Percentiles rank a stretch among this genome's conserved stretches.
Evolutionary conservation across 2,329 filamentous ascomycete genomes (phyloP).

Genomic region (Dactylonectria estremocensis): DNA sequence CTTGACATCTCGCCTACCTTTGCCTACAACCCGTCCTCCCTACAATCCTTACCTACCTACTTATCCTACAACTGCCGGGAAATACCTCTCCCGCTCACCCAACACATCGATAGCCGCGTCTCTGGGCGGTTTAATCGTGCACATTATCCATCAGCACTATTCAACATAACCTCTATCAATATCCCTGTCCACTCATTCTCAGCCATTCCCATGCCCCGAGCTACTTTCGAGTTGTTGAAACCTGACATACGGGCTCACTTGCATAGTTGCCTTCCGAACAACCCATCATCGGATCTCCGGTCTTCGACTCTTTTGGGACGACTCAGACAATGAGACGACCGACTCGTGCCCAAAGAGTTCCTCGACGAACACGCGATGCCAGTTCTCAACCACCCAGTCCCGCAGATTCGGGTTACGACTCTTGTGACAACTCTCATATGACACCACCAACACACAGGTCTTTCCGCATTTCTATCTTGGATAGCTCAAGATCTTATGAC

Average conservation of each 20-base stretch:
- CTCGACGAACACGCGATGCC: slow-evolving; percentile 21
- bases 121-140: slow-evolving; percentile 19
- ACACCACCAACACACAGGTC: slow-evolving; percentile 16
- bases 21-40: slow-evolving; percentile 36
- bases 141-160: slow-evolving; percentile 32
- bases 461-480: slow-evolving; percentile 29
- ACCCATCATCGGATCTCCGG: not conserved
- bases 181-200: slow-evolving; percentile 43
- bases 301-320: not conserved
- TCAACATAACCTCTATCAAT: slow-evolving; percentile 20
- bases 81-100: slow-evolving; percentile 42
- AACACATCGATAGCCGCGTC: slow-evolving; percentile 22
- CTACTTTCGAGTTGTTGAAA: not conserved
- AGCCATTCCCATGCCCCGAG: slow-evolving; percentile 16
- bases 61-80: slow-evolving; percentile 22
- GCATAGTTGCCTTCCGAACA: not conserved
- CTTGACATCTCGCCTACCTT: slow-evolving; percentile 22
- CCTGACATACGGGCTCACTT: not conserved
- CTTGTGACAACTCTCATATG: slow-evolving; percentile 41
- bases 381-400: slow-evolving; percentile 35
- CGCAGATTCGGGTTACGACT: slow-evolving; percentile 51
- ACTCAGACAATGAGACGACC: slow-evolving; percentile 22
- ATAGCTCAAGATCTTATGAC: slow-evolving; percentile 38
- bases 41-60: slow-evolving; percentile 23
- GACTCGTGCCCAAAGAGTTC: slow-evolving; percentile 25